Evolutionary conservation across 192 early-diverging fungal species (phyloP).

Genomic region (Gonapodya sp.): DNA sequence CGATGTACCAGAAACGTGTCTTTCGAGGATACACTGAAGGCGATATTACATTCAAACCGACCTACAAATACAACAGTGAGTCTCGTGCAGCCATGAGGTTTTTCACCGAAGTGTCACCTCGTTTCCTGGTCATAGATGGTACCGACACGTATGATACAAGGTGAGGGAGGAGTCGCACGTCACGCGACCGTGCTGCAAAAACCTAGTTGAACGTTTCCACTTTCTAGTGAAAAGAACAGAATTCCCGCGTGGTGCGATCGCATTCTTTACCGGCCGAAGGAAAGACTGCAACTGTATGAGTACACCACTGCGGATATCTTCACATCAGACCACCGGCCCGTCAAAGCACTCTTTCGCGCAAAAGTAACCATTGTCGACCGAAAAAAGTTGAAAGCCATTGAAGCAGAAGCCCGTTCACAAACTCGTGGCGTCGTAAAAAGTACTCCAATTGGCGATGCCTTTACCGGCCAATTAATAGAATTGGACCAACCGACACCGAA

Average conservation of each 20-base stretch:
- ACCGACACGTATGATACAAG: conserved; percentile 61
- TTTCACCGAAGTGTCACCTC: too few species aligned
- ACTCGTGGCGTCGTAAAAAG: not conserved
- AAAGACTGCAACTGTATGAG: conserved; percentile 27
- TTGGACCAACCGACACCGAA: not conserved
- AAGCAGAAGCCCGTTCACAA: not conserved
- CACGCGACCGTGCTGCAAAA: conserved; percentile 17
- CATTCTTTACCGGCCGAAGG: conserved; percentile 47
- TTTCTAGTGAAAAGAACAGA: conserved; percentile 47
- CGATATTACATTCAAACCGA: conserved; percentile 58
- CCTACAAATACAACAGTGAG: conserved; percentile 67
- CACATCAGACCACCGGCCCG: conserved; percentile 74
- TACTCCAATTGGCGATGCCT: not conserved
- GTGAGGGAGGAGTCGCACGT: conserved; percentile 19
- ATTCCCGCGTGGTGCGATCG: conserved; percentile 55
- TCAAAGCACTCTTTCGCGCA: conserved; percentile 1
- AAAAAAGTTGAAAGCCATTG: not conserved
- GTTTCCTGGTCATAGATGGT: conserved; percentile 30
- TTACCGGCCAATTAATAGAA: not conserved
- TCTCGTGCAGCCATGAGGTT: too few species aligned
- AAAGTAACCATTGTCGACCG: not conserved
- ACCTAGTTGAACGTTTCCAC: not conserved
- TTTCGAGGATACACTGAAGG: conserved; percentile 77
- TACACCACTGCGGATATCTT: conserved; percentile 46
- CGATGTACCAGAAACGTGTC: conserved; percentile 30